Evolutionary conservation across 257 asterid species (phyloP).

Genomic region (Solanum chiquidenum): DNA sequence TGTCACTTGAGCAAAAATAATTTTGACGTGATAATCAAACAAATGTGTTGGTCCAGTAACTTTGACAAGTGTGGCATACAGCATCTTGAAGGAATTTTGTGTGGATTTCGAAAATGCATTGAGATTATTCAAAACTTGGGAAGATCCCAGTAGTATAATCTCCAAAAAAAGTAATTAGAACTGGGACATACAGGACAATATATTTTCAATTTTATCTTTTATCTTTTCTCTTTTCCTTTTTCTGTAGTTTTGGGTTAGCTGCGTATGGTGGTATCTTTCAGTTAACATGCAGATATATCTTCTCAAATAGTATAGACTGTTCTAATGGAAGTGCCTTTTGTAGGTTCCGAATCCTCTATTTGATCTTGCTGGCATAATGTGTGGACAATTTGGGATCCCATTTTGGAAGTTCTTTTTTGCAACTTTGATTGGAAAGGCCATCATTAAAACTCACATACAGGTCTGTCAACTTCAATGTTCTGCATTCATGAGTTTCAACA

Average conservation of each 20-base stretch:
- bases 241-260: background rate
- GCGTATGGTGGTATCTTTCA: background rate
- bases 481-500: background rate
- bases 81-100: background rate
- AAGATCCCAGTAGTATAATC: background rate
- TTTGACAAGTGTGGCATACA: background rate
- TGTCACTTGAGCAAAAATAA: background rate
- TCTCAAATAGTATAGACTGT: background rate
- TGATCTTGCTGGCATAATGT: constrained; percentile 98
- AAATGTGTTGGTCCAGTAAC: background rate
- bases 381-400: constrained; percentile 89
- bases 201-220: background rate
- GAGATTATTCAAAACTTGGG: background rate
- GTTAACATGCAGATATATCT: background rate
- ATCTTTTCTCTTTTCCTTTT: background rate
- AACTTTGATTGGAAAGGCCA: constrained; percentile 80
- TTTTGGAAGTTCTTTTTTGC: constrained; percentile 89
- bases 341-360: constrained; percentile 93
- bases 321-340: background rate
- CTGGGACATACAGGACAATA: background rate
- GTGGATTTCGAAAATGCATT: background rate
- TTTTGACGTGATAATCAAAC: background rate
- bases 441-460: constrained; percentile 93
- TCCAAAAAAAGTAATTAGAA: background rate
- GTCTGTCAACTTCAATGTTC: constrained; percentile 13